Percentiles rank a stretch among this genome's conserved stretches.
These are phyloP conservation scores for Eucalyptus camaldulensis DNA, from an alignment of 345 rosid genomes.

Conservation along the genomic window DNA sequence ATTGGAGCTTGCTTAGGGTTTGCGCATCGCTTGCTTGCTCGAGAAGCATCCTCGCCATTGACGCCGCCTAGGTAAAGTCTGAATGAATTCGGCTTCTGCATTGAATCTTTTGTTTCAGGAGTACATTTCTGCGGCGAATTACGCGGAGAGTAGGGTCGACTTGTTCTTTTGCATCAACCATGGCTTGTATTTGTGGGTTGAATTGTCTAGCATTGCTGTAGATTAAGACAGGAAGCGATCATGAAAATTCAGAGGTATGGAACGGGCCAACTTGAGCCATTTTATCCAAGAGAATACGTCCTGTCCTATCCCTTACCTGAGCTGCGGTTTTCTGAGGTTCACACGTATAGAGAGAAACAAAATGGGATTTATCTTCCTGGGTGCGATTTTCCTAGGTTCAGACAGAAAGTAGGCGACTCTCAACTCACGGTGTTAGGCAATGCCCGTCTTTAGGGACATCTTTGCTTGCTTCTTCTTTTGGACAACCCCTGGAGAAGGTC, in stretches of 20 bases:
- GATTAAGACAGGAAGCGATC: neutral
- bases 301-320: neutral
- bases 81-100: neutral
- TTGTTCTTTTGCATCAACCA: neutral
- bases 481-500: neutral
- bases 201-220: neutral
- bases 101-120: neutral
- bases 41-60: neutral
- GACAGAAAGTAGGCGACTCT: neutral
- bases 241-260: neutral
- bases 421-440: neutral
- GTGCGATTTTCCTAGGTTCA: neutral
- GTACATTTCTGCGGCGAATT: neutral
- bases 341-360: neutral
- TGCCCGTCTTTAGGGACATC: neutral
- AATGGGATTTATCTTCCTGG: neutral
- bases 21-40: neutral
- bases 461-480: neutral
- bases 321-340: neutral
- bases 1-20: neutral
- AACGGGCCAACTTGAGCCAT: neutral
- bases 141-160: neutral
- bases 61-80: neutral
- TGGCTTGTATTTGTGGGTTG: neutral
- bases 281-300: neutral